Conservation (phyloP, 2,329 filamentous ascomycete species). For the Aspergillus caelatus region DNA sequence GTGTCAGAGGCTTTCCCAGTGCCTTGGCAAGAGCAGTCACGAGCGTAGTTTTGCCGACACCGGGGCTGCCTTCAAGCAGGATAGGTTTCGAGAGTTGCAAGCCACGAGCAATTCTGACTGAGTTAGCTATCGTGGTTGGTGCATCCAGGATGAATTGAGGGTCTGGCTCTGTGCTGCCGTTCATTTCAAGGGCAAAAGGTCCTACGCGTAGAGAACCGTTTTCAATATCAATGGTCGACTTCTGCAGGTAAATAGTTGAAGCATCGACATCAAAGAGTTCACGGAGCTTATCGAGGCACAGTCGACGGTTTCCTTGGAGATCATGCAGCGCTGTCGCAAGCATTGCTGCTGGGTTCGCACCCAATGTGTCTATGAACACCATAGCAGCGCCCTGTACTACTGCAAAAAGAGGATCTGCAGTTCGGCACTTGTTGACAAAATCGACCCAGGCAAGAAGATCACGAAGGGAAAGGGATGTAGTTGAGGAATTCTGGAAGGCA, state of each 20-base stretch:
- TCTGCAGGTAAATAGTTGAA: constrained; percentile 64
- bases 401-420: constrained; percentile 52
- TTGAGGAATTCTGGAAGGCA: constrained; percentile 73
- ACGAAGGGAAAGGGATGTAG: constrained; percentile 82
- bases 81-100: constrained; percentile 89
- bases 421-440: constrained; percentile 74
- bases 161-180: constrained; percentile 53
- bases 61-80: constrained; percentile 92
- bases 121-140: constrained; percentile 85
- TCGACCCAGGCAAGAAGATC: constrained; percentile 92
- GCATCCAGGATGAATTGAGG: constrained; percentile 78
- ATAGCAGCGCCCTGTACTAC: constrained; percentile 87
- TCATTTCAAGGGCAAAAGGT: constrained; percentile 68
- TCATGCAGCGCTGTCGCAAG: constrained; percentile 71
- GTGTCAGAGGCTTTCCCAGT: constrained; percentile 78
- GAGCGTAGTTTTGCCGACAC: constrained; percentile 95
- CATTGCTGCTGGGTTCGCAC: constrained; percentile 89
- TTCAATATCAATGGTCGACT: constrained; percentile 61
- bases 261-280: constrained; percentile 68
- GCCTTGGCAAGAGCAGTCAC: constrained; percentile 80
- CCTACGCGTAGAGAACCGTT: constrained; percentile 67
- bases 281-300: constrained; percentile 73
- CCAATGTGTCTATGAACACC: constrained; percentile 93
- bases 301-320: constrained; percentile 69
- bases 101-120: constrained; percentile 86